These are phyloP conservation scores for Dothiorella sarmentorum DNA, from an alignment of 2,329 filamentous ascomycete species.

Conservation along the genomic window DNA sequence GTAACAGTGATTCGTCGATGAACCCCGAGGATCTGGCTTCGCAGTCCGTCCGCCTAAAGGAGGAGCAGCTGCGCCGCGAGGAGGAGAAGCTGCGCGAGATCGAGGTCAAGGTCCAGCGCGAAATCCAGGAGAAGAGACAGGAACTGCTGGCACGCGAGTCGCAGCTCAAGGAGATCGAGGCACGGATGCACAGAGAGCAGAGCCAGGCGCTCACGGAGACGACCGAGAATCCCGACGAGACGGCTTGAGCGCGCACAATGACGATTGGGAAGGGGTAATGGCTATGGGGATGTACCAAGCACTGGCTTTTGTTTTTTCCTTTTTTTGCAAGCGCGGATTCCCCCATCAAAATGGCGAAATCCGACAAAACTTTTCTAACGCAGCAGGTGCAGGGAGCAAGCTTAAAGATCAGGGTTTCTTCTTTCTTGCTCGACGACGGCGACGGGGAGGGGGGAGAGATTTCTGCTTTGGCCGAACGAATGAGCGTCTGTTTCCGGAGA, in stretches of 20 bases:
- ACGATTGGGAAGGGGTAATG: constrained; percentile 11
- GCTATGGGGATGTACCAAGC: constrained; percentile 14
- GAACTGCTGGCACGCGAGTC: constrained; percentile 96
- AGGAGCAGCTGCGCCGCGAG: constrained; percentile 97
- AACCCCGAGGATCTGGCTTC: constrained; percentile 96
- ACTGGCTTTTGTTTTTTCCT: constrained; percentile 18
- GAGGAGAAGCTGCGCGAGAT: constrained; percentile 99
- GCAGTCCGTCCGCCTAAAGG: constrained; percentile 97
- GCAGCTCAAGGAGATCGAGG: constrained; percentile 97
- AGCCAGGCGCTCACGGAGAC: constrained; percentile 41
- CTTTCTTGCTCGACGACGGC: constrained; percentile 5
- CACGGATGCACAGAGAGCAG: constrained; percentile 88
- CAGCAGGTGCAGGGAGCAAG: constrained; percentile 17
- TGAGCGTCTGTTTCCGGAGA: not conserved
- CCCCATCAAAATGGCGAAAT: not conserved
- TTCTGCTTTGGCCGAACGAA: constrained; percentile 8
- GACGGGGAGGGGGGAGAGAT: not conserved
- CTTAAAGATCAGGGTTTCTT: constrained; percentile 15
- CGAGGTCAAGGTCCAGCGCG: constrained; percentile 98
- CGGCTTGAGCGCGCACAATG: constrained; percentile 8
- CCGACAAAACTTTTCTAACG: constrained; percentile 19
- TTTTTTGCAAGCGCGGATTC: constrained; percentile 16
- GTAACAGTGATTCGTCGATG: constrained; percentile 73
- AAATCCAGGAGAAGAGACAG: constrained; percentile 99
- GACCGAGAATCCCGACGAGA: constrained; percentile 12